Evolutionary conservation across 73 alveolate species (phyloP).

Genomic region (Uronychia setigera): DNA sequence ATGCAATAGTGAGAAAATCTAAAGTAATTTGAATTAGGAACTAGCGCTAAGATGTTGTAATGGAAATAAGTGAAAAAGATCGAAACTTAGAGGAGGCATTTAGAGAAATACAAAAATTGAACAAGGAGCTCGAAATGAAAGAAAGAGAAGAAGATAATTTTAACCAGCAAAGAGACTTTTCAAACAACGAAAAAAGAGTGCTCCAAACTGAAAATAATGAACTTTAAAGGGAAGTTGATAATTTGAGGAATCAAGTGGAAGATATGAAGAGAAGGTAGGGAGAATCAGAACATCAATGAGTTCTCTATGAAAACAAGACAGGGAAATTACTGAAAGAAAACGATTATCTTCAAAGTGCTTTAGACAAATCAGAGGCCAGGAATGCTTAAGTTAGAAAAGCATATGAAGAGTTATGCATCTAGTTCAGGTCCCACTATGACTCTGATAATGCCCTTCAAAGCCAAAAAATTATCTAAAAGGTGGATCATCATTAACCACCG

Average conservation of each 20-base stretch:
- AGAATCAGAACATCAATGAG: not conserved
- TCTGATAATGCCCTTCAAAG: not conserved
- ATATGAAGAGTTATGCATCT: not conserved
- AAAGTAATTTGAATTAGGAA: not conserved
- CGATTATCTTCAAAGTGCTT: not conserved
- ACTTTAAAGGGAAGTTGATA: not conserved
- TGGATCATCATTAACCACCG: too few species aligned
- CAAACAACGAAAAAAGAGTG: not conserved
- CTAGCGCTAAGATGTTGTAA: not conserved
- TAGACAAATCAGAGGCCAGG: not conserved
- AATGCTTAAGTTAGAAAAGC: not conserved
- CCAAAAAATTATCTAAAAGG: not conserved
- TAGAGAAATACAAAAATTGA: not conserved
- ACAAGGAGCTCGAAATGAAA: not conserved
- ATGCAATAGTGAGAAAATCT: not conserved
- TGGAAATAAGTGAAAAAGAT: not conserved
- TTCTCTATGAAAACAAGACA: not conserved
- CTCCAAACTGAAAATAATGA: not conserved
- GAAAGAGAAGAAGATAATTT: not conserved
- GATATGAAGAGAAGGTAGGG: not conserved
- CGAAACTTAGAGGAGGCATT: not conserved
- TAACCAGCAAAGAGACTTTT: not conserved
- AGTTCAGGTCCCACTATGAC: not conserved
- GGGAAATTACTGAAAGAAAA: not conserved
- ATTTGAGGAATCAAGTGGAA: not conserved